Conservation (phyloP, 257 asterid genomes). For the Penstemon newberryi region DNA sequence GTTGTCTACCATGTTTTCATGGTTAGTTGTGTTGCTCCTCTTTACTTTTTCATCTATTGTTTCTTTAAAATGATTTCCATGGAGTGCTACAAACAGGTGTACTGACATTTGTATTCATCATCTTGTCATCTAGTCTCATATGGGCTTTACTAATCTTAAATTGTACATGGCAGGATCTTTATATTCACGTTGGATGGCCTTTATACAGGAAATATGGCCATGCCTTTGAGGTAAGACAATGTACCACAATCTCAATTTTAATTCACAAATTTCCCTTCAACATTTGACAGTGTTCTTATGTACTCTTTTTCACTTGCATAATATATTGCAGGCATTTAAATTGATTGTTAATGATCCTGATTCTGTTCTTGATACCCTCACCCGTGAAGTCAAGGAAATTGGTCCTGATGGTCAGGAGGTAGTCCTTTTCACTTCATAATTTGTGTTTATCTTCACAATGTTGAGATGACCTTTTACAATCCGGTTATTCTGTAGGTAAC, state of each 20-base stretch:
- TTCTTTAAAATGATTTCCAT: background rate
- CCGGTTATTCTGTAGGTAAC: constrained; percentile 49
- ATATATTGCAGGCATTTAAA: constrained; percentile 72
- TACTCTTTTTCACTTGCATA: constrained; percentile 8
- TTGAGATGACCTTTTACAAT: constrained; percentile 7
- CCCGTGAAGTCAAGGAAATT: constrained; percentile 90
- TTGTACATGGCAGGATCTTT: constrained; percentile 66
- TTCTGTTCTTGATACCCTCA: constrained; percentile 77
- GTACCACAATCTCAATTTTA: background rate
- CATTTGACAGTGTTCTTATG: background rate
- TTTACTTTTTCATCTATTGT: constrained; percentile 4
- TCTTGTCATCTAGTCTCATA: constrained; percentile 7
- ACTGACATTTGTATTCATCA: background rate
- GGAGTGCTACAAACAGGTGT: background rate
- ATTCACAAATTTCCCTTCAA: background rate
- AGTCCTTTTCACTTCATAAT: constrained; percentile 13
- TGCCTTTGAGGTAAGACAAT: constrained; percentile 84
- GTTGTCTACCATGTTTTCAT: too few relatives aligned
- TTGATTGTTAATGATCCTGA: constrained; percentile 84
- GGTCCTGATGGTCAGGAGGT: constrained; percentile 96
- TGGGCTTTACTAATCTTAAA: background rate
- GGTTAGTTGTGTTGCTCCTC: background rate
- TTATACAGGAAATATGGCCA: constrained; percentile 89
- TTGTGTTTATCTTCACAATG: background rate
- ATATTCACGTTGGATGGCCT: constrained; percentile 94